Evolutionary conservation across 805 yeast species (phyloP), one percentile per base, ranked within the genome.

Genomic region (Barnettozyma sucrosica): DNA sequence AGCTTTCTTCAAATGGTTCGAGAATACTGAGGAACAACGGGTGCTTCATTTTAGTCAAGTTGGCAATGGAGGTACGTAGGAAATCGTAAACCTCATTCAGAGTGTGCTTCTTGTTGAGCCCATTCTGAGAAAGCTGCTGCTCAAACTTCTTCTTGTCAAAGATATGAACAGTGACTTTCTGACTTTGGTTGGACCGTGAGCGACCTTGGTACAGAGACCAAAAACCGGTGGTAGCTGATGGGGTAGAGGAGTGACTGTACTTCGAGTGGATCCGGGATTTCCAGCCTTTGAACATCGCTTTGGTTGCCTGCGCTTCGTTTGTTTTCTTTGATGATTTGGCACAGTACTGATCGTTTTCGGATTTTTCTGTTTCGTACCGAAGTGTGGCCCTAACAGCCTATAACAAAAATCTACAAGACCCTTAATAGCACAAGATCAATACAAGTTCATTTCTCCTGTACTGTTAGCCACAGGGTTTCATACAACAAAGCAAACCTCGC

Each of bases 1-100:
- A 83, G 33, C 92, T 85, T 55, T 89, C 95, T 64, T 93, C 98
- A 51, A 90, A 66, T 0, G 95, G 96, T 62, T 95, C 99, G 33
- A 87, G 78, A 3, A 93, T 73, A 1, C 89, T 82, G 41, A 93
- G 67, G 24, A 93, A 74, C 53, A 89, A 83, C 0, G 99, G 99
- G 63, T 93, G 99, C 55, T 89, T 85, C 56, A 93, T 70, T 61
- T 83, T 85, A 16, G 95, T 79, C 60, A 90, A 67, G 52, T 84
- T 83, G 20, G 79, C 67, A 2, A 89, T 83, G 56, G 89, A 93
- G 24, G 69, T 67, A 55, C 80, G 76, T 43, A 93, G 68, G 19
- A 83, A 71, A 39, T 79, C 84, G 55, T 80, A 83, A 41, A 90
- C 93, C 37, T 76, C 81, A 43, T 80, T 62, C 2, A 77, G 58